Base-by-base conservation (phyloP, 495 filamentous ascomycete species). In the Paragyromitra xinjiangensis region DNA sequence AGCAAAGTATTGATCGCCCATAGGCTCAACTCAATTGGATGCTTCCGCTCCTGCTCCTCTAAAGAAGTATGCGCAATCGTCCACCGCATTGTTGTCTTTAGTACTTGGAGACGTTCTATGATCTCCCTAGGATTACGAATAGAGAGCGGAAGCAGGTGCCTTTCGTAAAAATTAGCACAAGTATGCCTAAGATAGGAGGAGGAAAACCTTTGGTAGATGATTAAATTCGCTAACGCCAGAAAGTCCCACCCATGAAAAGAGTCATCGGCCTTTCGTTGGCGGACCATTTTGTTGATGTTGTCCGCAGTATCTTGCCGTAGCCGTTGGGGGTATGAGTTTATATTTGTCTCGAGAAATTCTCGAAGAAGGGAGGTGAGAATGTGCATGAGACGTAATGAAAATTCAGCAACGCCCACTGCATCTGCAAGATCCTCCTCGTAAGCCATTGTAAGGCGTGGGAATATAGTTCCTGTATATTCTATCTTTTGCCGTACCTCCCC, bases 1-100 rank as follows among this genome's bases (percentile, higher is more conserved):
- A 77, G 69, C 14, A 77, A 42, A 16, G 74, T 61, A 66, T 77
- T 77, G 42, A 77, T 77, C 6, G 74, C 74, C 74, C 74, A 77
- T 26, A 77, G 26, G 59, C 74, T 77, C 39, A 77, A 61, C n/a
- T 77, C 74, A 29, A 77, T 77, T 12, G 74, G 74, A 24, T 77
- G 74, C 39, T 73, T 77, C 16, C 74, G 50, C 34, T 77, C 74
- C 19, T 77, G 69, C 2, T 77, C 61, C 16, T 77, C 69, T 29
- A 77, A 45, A 9, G 69, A 77, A 19, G 69, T 61, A 51, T 77
- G 74, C 2, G 74, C 74, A 7, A 66, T 58, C 26, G 74, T 62
- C 74, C 74, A 77, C 59, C 74, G 69, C 42, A 77, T 66, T 2
- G 69, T 77, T 7, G 74, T 77, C 29, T 77, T 77, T 14, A 77